Evolutionary conservation across 1,284 basidiomycete species (phyloP).

Genomic region (Mycena sp.): DNA sequence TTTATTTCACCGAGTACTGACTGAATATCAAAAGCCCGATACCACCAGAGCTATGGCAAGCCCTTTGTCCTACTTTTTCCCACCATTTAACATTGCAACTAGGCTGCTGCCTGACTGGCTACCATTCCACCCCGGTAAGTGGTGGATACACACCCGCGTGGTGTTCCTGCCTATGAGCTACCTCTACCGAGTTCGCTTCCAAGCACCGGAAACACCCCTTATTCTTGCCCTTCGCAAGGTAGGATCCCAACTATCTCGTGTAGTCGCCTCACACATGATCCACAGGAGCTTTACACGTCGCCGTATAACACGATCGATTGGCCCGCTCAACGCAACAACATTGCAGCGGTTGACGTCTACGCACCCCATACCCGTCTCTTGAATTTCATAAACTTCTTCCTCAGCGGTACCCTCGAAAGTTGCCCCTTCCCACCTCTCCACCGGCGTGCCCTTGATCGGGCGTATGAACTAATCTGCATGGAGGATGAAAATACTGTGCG

Average conservation of each 20-base stretch:
- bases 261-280: too few species aligned
- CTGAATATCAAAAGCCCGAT: conserved; percentile 74
- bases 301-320: conserved; percentile 91
- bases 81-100: neutral
- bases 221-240: conserved; percentile 85
- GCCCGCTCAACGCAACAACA: conserved; percentile 89
- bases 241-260: conserved; percentile 8
- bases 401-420: conserved; percentile 75
- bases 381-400: conserved; percentile 71
- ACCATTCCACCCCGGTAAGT: conserved; percentile 92
- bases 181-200: conserved; percentile 84
- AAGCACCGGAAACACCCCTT: conserved; percentile 82
- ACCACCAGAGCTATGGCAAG: conserved; percentile 91
- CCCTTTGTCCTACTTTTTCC: conserved; percentile 1
- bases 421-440: conserved; percentile 72
- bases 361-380: conserved; percentile 83
- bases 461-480: conserved; percentile 82
- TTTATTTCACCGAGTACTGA: neutral
- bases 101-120: conserved; percentile 92
- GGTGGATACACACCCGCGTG: conserved; percentile 97
- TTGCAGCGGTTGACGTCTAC: conserved; percentile 85
- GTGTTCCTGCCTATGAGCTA: conserved; percentile 94
- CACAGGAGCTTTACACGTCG: conserved; percentile 87
- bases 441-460: conserved; percentile 68
- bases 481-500: conserved; percentile 91